Evolutionary conservation across 768 basidiomycete species (phyloP), one percentile per base, ranked within the genome.

Genomic region (Trametes punicea): DNA sequence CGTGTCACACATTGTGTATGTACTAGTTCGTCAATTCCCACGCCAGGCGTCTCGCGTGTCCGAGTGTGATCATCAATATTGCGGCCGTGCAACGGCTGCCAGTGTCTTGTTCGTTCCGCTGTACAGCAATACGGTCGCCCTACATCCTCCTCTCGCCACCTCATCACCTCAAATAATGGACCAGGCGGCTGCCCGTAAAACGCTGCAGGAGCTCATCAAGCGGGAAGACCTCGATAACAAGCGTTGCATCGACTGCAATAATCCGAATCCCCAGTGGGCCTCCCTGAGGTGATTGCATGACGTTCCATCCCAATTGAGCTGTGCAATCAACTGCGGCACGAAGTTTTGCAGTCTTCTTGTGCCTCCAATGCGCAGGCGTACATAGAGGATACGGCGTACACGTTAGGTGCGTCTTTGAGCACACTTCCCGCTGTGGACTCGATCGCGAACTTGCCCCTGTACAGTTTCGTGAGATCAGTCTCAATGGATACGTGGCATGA

Each of bases 401-500:
- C 71, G 83, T 98, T 69, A 90, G 87, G 89, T 76, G 58, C 44
- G 62, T 64, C 26, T 38, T 16, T 18, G 44, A 44, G 49, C 29
- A 48, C 41, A n/a, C 34, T 40, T 10, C 30, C 13, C 30, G 46
- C 7, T 47, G 36, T 51, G 21, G 27, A 33, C 40, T 51, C 23
- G 60, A 47, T 51, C 64, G 48, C 63, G 63, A 55, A 60, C 30
- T 60, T 29, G 20, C 6, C 41, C 41, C 15, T 51, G 34, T 29
- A 40, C 72, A 91, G 89, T 70, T 96, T 94, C 71, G 91, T 96
- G 52, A 81, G 94, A 68, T 93, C 90, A 38, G 83, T 94, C 61
- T 93, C 93, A 51, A 98, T 97, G 95, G 95, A 97, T 73, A 89
- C 93, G 62, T 97, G 94, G 93, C 87, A 90, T 62, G 81, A 85